phyloP scores from a whole-genome alignment of 2,329 filamentous ascomycete genomes.

The Penicillium sumatraense region DNA sequence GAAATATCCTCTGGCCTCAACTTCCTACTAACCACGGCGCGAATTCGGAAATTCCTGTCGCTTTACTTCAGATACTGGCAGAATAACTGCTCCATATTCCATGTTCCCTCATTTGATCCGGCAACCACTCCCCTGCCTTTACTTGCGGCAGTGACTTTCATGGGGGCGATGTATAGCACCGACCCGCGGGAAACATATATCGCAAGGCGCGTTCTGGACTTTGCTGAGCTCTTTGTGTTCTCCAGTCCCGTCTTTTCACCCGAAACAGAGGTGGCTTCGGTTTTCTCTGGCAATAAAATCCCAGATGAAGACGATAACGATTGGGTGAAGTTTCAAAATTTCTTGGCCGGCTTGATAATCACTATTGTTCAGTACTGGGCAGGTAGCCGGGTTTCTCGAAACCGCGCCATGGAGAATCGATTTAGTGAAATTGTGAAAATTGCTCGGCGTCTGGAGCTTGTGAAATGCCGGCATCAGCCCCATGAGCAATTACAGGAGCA shows the following conservation, averaged over 20 bases:
- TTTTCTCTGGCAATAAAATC: slow-evolving; percentile 31
- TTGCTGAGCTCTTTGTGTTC: slow-evolving; percentile 50
- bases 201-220: slow-evolving; percentile 47
- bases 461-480: slow-evolving; percentile 41
- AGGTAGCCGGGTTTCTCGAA: slow-evolving; percentile 42
- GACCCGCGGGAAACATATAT: slow-evolving; percentile 42
- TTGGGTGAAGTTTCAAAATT: slow-evolving; percentile 45
- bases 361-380: slow-evolving; percentile 51
- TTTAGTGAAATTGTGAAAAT: slow-evolving; percentile 50
- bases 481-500: slow-evolving; percentile 44
- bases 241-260: slow-evolving; percentile 47
- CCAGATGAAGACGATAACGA: slow-evolving; percentile 29
- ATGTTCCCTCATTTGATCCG: slow-evolving; percentile 47
- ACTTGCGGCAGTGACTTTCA: slow-evolving; percentile 46
- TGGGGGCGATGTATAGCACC: slow-evolving; percentile 52
- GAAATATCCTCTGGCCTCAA: slow-evolving; percentile 45
- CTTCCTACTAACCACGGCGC: slow-evolving; percentile 46
- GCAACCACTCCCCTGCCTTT: slow-evolving; percentile 43
- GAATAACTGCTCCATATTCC: slow-evolving; percentile 49
- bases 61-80: slow-evolving; percentile 54
- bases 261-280: slow-evolving; percentile 44
- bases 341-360: slow-evolving; percentile 50
- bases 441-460: slow-evolving; percentile 44
- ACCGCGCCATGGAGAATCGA: slow-evolving; percentile 49
- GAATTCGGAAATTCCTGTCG: slow-evolving; percentile 46